Evolutionary conservation across 2,329 filamentous ascomycete genomes (phyloP).

Genomic region (Pseudodiploospora longispora): DNA sequence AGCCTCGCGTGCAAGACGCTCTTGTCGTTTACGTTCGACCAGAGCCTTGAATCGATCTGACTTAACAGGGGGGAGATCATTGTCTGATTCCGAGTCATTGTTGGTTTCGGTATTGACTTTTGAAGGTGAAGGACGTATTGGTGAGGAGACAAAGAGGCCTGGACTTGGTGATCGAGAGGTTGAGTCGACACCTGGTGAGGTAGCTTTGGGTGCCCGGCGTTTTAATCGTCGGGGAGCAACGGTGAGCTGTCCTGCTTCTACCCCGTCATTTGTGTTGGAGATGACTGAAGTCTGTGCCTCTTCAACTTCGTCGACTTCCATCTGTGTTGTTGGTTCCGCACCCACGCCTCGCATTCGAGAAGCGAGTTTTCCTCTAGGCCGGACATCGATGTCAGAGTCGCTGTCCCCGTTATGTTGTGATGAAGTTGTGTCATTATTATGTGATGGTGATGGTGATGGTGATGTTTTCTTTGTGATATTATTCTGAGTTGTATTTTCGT

Average conservation of each 20-base stretch:
- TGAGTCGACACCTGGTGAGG: conserved; percentile 17
- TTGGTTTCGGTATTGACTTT: conserved; percentile 13
- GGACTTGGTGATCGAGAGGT: conserved; percentile 26
- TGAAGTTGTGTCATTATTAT: not conserved
- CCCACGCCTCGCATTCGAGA: conserved; percentile 48
- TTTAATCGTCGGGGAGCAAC: conserved; percentile 33
- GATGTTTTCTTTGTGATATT: conserved; percentile 7
- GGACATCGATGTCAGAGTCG: conserved; percentile 28
- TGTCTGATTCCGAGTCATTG: conserved; percentile 35
- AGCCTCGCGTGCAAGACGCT: conserved; percentile 60
- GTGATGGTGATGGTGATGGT: conserved; percentile 7
- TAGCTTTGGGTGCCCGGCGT: conserved; percentile 26
- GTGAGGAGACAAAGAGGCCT: conserved; percentile 50
- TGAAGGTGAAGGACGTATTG: conserved; percentile 26
- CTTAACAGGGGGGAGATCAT: conserved; percentile 37
- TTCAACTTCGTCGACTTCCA: conserved; percentile 16
- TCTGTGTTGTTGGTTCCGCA: conserved; percentile 16
- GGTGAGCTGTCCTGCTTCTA: conserved; percentile 34
- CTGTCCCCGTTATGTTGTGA: conserved; percentile 32
- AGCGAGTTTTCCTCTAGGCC: conserved; percentile 56
- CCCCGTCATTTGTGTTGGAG: conserved; percentile 23
- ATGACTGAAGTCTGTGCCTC: conserved; percentile 18
- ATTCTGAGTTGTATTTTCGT: conserved; percentile 26
- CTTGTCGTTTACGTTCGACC: conserved; percentile 63
- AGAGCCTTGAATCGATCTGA: conserved; percentile 62